A percentile compares a stretch with the other conserved stretches of the same genome.
Conservation (phyloP, 2,329 filamentous ascomycete genomes). For the Rachicladosporium sp. region DNA sequence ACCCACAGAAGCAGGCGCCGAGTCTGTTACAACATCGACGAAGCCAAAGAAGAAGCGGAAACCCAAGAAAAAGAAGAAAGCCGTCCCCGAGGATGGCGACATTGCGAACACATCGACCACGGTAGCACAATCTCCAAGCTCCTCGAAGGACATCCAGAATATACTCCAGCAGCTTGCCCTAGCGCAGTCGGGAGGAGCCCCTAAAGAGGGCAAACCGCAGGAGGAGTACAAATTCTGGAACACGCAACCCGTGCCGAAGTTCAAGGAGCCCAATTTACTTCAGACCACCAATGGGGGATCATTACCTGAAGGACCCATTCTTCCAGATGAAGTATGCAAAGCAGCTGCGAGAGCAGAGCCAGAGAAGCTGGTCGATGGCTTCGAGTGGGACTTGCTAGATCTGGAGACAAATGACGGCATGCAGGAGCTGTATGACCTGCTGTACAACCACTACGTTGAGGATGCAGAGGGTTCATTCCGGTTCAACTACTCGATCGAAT, state of each 20-base stretch:
- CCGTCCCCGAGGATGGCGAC: no score
- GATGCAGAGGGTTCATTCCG: conserved; percentile 95
- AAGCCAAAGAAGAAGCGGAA: no score
- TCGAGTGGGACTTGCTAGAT: conserved; percentile 91
- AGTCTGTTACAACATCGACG: no score
- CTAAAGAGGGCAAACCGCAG: conserved; percentile 21
- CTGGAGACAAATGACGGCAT: conserved; percentile 64
- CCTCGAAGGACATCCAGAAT: conserved; percentile 14
- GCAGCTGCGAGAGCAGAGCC: conserved; percentile 40
- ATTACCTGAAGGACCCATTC: conserved; percentile 70
- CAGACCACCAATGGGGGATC: conserved; percentile 31
- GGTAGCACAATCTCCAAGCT: no score
- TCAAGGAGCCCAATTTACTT: conserved; percentile 39
- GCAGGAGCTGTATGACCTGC: conserved; percentile 80
- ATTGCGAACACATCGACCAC: no score
- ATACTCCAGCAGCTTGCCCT: conserved; percentile 19
- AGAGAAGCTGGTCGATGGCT: conserved; percentile 62
- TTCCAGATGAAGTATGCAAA: conserved; percentile 64
- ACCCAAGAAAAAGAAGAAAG: no score
- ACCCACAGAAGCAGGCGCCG: no score
- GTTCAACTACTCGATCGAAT: conserved; percentile 85
- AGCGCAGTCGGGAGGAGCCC: conserved; percentile 5
- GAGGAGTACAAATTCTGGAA: conserved; percentile 87
- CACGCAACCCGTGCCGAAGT: conserved; percentile 86
- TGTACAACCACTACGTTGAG: conserved; percentile 93